phyloP scores from a whole-genome alignment of 2,329 filamentous ascomycete genomes.

The Hypoxylon sp. region DNA sequence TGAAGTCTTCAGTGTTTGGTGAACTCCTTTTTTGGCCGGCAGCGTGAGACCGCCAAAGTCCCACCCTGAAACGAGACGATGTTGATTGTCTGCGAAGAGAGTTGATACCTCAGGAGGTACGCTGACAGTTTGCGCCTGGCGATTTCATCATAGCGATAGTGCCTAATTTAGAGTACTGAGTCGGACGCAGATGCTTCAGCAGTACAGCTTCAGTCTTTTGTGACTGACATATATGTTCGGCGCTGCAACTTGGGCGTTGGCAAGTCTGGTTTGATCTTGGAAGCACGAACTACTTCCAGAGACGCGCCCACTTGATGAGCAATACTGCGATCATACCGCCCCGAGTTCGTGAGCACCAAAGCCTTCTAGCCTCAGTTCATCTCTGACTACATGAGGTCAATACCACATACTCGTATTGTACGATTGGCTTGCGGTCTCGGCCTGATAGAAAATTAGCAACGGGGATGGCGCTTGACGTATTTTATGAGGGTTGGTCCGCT shows the following conservation, averaged over 20 bases:
- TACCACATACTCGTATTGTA: not conserved
- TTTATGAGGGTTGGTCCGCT: not conserved
- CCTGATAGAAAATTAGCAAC: conserved; percentile 2
- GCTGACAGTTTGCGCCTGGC: too few relatives aligned
- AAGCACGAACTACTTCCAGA: not conserved
- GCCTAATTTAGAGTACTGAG: too few relatives aligned
- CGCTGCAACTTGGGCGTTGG: too few relatives aligned
- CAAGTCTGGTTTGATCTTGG: not conserved
- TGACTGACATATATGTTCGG: too few relatives aligned
- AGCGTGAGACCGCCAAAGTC: not conserved
- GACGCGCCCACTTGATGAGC: not conserved
- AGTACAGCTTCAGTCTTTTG: too few relatives aligned
- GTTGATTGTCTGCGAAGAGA: not conserved
- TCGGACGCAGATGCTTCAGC: too few relatives aligned
- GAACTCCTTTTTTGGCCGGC: not conserved
- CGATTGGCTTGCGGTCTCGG: not conserved
- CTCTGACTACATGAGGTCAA: not conserved
- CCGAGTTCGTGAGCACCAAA: not conserved
- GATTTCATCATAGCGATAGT: too few relatives aligned
- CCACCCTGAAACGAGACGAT: not conserved
- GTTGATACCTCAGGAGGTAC: too few relatives aligned
- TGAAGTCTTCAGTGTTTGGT: not conserved
- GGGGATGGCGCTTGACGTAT: conserved; percentile 2
- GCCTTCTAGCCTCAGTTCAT: not conserved
- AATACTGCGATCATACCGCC: not conserved